These are phyloP conservation scores for Pythium folliculosum DNA, from an alignment of 352 stramenopile species.

Conservation along the genomic window DNA sequence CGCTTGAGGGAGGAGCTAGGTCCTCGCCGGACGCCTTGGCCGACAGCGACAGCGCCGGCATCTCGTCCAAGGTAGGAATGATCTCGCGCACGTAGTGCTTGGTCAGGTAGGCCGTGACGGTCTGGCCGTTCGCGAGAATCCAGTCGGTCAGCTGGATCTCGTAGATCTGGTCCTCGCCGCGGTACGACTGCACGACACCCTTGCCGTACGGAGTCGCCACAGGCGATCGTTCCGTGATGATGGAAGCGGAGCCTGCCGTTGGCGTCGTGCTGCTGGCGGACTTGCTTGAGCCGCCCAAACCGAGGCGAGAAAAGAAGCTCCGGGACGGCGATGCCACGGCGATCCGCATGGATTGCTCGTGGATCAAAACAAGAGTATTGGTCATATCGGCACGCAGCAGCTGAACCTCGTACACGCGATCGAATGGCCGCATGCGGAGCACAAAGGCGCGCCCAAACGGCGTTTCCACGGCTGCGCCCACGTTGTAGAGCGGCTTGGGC, in stretches of 20 bases:
- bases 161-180: constrained; percentile 45
- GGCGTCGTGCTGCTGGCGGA: constrained; percentile 19
- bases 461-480: constrained; percentile 64
- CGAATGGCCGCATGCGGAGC: constrained; percentile 57
- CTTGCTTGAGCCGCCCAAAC: constrained; percentile 35
- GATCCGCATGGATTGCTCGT: constrained; percentile 54
- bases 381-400: constrained; percentile 47
- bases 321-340: constrained; percentile 56
- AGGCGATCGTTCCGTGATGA: constrained; percentile 35
- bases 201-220: constrained; percentile 67
- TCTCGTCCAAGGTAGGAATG: constrained; percentile 34
- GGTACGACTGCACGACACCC: constrained; percentile 53
- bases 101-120: constrained; percentile 60
- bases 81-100: constrained; percentile 42
- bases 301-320: constrained; percentile 72
- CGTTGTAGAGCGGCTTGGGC: constrained; percentile 51
- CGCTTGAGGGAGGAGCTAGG: constrained; percentile 34
- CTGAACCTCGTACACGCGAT: constrained; percentile 73
- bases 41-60: constrained; percentile 36
- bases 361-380: constrained; percentile 48
- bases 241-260: not conserved
- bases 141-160: constrained; percentile 57
- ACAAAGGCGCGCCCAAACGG: constrained; percentile 76
- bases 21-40: constrained; percentile 5
- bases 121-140: constrained; percentile 35